These are phyloP conservation scores for Dioscorea zingiberensis DNA, from an alignment of 106 monocot genomes.

Conservation along the genomic window DNA sequence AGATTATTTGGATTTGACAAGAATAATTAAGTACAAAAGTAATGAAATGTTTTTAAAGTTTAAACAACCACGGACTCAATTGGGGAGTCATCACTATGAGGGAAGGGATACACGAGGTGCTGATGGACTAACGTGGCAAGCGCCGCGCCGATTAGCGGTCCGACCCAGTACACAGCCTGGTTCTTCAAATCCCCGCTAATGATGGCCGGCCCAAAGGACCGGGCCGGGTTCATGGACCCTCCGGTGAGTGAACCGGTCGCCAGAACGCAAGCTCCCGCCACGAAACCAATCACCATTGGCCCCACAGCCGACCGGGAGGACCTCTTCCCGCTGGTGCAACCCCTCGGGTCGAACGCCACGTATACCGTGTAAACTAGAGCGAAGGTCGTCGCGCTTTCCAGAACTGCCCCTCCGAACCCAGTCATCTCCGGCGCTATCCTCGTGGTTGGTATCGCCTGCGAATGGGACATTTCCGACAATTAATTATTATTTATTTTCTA, in stretches of 20 bases:
- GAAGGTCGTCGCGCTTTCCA: constrained; percentile 51
- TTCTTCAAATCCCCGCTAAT: constrained; percentile 60
- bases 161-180: constrained; percentile 71
- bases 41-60: too few relatives aligned
- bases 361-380: constrained; percentile 54
- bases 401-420: constrained; percentile 62
- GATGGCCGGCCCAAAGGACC: constrained; percentile 66
- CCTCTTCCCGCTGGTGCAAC: neutral
- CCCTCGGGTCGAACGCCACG: constrained; percentile 35
- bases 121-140: constrained; percentile 57
- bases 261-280: constrained; percentile 41
- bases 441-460: constrained; percentile 70
- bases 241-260: constrained; percentile 62
- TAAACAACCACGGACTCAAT: neutral
- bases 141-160: constrained; percentile 51
- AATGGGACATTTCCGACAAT: neutral
- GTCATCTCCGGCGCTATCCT: constrained; percentile 72
- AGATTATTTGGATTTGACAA: too few relatives aligned
- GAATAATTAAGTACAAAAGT: too few relatives aligned
- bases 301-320: constrained; percentile 8
- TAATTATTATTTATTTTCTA: neutral
- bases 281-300: constrained; percentile 35
- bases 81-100: neutral
- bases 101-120: constrained; percentile 34
- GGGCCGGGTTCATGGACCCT: constrained; percentile 76